Base-by-base conservation (phyloP, 805 yeast genomes). In the Candida nonsorbophila region DNA sequence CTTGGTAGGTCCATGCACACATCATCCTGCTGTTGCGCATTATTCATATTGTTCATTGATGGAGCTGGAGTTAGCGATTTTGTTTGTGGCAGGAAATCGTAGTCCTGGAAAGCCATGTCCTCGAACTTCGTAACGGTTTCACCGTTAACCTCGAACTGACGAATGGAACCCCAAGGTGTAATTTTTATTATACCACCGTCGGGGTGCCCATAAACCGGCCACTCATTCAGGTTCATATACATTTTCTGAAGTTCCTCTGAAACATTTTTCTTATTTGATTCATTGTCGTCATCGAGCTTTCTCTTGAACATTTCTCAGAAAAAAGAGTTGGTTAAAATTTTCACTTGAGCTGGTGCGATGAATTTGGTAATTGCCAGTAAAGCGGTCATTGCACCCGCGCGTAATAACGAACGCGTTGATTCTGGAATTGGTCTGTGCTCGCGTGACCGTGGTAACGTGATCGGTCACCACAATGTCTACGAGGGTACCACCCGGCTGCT, bases 151-250 rank as follows among this genome's bases (percentile, higher is more conserved):
- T 58, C 60, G 41, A 46, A 59, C 36, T 63, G 68, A 38, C 81
- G 55, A 22, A 75, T 55, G 27, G 74, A 72, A n/a, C 82, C 82
- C 57, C 77, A 66, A 14, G 82, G 81, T 1, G 81, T 74, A 33
- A 75, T 69, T 46, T 74, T 77, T 26, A 75, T 69, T 17, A 60
- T 61, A 0, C 82, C 82, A 7, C 82, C 82, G 8, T 74, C 74
- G 2, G 82, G 82, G 38, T 74, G 81, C 29, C 62, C 62, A 40
- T 70, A 75, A 33, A 67, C 58, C 9, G 82, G 77, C 66, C 73
- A 74, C 32, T 73, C 77, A 22, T 60, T 53, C 11, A 51, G 44
- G 3, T 47, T 38, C 14, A 42, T 27, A 16, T 39, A 40, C 27
- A 35, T 40, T 28, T 44, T 22, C 19, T 37, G 41, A 27, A 42